Base-by-base conservation (phyloP, 257 asterid species). In the Perilla frutescens region DNA sequence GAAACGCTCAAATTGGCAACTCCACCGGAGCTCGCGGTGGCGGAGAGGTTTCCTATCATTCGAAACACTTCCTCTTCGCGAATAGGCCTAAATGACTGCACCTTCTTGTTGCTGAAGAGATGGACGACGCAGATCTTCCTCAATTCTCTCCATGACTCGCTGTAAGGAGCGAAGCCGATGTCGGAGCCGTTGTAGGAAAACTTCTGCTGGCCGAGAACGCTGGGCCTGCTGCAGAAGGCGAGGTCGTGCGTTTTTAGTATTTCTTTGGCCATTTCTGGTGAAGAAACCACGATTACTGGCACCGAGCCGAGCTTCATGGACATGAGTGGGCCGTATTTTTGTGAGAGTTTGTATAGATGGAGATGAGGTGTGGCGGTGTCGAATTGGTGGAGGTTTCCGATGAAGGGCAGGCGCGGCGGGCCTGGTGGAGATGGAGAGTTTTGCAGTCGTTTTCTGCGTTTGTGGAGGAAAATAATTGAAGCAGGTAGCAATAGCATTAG, bases 301-400 rank as follows among this genome's bases (percentile, higher is more conserved):
- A 37, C 40, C 0, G 82, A 70, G 1, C 85, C 84, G 57, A 83
- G 74, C 32, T 66, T 77, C 71, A 83, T 14, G 74, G 73, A 77
- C 72, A 83, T 69, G 10, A 83, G 75, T 4, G 85, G 85, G 48
- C 83, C 83, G 60, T 78, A 72, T 48, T 51, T 62, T 3, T 47
- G 37, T 5, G 87, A 66, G 9, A 81, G 80, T 0, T 48, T 13
- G 64, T 63, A 45, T 31, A 83, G 80, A 12, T 75, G 62, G 57
- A 81, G 49, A 54, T 83, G 87, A 2, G 80, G 87, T 3, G 70
- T 3, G 1, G 73, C n/a, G 41, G 64, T 13, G 60, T 68, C 66
- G 63, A 83, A 58, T 1, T 78, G 83, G 70, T 45, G 84, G 20
- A 83, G 83, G 79, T 83, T 81, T 48, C 85, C 87, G 56, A 83